These are phyloP conservation scores for Lichtheimia corymbifera DNA, from an alignment of 371 early-diverging fungal genomes.

Conservation along the genomic window DNA sequence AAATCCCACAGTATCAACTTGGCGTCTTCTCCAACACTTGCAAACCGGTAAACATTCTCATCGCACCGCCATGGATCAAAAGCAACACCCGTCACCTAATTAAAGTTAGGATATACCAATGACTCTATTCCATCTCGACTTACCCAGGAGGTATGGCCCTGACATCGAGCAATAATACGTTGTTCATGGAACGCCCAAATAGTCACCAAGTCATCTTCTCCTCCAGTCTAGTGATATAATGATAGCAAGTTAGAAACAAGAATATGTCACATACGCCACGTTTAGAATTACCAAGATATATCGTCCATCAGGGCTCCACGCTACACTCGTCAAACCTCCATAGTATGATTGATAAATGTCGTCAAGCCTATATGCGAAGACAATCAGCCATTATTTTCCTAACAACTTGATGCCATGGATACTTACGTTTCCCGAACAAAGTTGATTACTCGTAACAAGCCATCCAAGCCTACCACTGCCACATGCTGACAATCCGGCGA, in stretches of 20 bases:
- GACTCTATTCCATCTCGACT: constrained; percentile 11
- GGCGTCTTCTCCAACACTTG: constrained; percentile 91
- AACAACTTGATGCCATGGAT: background rate
- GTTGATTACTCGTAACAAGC: constrained; percentile 76
- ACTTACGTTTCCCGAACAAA: constrained; percentile 62
- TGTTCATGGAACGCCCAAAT: constrained; percentile 86
- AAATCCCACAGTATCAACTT: constrained; percentile 95
- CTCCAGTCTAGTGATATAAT: constrained; percentile 64
- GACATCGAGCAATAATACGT: constrained; percentile 83
- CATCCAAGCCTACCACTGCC: constrained; percentile 80
- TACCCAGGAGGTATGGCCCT: constrained; percentile 95
- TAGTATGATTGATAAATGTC: constrained; percentile 82
- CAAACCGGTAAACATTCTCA: constrained; percentile 84
- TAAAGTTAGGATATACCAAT: constrained; percentile 12
- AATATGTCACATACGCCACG: background rate
- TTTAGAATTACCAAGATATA: constrained; percentile 75
- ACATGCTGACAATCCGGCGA: constrained; percentile 85
- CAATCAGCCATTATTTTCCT: background rate
- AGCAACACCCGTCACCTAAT: constrained; percentile 70
- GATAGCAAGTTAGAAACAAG: background rate
- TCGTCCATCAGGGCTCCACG: constrained; percentile 93
- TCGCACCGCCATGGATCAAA: constrained; percentile 93
- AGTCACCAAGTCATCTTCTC: constrained; percentile 95
- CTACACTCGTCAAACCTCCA: constrained; percentile 83
- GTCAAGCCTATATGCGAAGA: constrained; percentile 38